Percentiles rank a stretch among this genome's conserved stretches.
These are phyloP conservation scores for Lasiodiplodia hormozganensis DNA, from an alignment of 2,329 filamentous ascomycete species.

Conservation along the genomic window DNA sequence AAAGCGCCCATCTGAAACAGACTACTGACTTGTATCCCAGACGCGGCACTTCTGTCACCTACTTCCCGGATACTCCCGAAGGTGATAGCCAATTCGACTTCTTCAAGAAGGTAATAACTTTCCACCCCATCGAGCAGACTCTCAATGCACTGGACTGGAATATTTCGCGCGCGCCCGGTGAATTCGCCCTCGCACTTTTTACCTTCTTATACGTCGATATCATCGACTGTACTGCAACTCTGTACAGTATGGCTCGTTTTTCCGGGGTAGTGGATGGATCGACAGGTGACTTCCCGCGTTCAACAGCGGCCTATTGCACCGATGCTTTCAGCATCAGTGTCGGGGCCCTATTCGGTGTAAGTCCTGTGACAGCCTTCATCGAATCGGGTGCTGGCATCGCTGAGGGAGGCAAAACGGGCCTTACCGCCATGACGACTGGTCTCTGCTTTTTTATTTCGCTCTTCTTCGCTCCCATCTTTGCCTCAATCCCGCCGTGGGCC, in stretches of 20 bases:
- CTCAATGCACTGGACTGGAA: constrained; percentile 78
- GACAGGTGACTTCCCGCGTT: constrained; percentile 87
- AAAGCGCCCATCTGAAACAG: constrained; percentile 9
- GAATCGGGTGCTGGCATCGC: constrained; percentile 89
- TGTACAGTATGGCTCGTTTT: constrained; percentile 90
- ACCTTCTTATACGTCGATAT: constrained; percentile 95
- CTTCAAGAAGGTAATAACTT: constrained; percentile 83
- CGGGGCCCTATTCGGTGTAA: constrained; percentile 76
- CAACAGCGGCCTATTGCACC: constrained; percentile 81
- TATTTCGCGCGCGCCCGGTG: constrained; percentile 67
- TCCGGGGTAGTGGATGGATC: constrained; percentile 79
- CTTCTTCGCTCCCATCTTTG: constrained; percentile 90
- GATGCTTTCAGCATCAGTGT: constrained; percentile 84
- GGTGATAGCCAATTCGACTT: constrained; percentile 79
- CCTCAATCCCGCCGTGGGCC: constrained; percentile 87
- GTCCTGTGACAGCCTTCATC: constrained; percentile 85
- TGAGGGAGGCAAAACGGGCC: constrained; percentile 82
- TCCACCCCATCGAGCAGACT: constrained; percentile 75
- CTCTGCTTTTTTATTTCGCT: constrained; percentile 86
- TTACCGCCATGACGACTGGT: constrained; percentile 80
- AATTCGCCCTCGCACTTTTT: constrained; percentile 83
- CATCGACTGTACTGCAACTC: constrained; percentile 82
- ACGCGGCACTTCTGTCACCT: constrained; percentile 75
- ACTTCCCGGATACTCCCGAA: constrained; percentile 73
- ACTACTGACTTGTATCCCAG: constrained; percentile 38